phyloP scores from a whole-genome alignment of 441 rosid species.

The Erysimum cheiri region DNA sequence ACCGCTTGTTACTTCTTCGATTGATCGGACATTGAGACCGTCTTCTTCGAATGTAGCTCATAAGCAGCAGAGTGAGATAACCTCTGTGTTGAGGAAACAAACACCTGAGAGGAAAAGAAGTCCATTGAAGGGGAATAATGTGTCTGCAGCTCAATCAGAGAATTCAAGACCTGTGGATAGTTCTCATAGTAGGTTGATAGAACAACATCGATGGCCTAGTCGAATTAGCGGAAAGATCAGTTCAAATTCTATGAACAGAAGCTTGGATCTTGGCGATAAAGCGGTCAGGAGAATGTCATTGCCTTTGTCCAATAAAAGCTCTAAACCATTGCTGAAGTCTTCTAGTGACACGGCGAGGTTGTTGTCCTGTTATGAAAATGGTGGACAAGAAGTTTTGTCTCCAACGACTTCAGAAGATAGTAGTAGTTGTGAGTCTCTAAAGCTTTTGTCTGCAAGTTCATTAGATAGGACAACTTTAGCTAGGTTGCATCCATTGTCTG shows the following conservation, averaged over 20 bases:
- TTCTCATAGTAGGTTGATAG: constrained; percentile 65
- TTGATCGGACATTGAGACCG: constrained; percentile 74
- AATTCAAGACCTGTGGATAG: constrained; percentile 79
- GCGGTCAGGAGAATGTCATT: constrained; percentile 51
- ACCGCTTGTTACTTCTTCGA: constrained; percentile 56
- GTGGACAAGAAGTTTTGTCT: constrained; percentile 44
- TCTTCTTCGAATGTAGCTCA: constrained; percentile 79
- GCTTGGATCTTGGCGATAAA: constrained; percentile 65
- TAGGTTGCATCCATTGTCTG: constrained; percentile 54
- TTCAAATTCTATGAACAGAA: constrained; percentile 56
- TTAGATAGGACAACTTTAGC: constrained; percentile 53
- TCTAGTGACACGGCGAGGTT: constrained; percentile 57
- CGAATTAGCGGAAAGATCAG: constrained; percentile 63
- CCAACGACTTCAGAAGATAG: constrained; percentile 55
- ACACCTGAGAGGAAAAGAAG: constrained; percentile 82
- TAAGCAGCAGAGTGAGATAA: constrained; percentile 57
- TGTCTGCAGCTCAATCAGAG: constrained; percentile 68
- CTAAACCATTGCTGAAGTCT: constrained; percentile 60
- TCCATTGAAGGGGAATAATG: constrained; percentile 76
- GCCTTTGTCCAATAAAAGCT: constrained; percentile 44
- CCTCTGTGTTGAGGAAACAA: constrained; percentile 57
- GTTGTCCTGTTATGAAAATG: constrained; percentile 49
- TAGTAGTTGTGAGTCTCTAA: constrained; percentile 47
- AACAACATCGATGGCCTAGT: constrained; percentile 90
- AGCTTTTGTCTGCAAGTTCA: constrained; percentile 51